Evolutionary conservation across 163 green algal species (phyloP).

Genomic region (Chlamydomonas reinhardtii): DNA sequence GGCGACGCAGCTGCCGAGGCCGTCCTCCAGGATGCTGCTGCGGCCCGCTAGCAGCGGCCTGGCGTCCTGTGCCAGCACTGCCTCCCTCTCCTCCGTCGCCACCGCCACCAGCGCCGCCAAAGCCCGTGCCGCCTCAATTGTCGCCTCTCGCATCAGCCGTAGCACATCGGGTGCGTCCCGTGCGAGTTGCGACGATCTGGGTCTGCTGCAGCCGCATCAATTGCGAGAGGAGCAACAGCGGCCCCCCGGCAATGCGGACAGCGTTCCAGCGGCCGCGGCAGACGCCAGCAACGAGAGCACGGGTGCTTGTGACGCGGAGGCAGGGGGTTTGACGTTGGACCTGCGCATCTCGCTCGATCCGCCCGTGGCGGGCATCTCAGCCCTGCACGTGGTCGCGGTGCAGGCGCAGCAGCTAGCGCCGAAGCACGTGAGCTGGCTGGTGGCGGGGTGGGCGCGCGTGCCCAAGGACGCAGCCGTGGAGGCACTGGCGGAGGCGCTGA

Average conservation of each 20-base stretch:
- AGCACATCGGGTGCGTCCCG: background rate
- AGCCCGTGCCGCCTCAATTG: background rate
- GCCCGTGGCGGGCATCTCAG: background rate
- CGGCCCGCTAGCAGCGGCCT: background rate
- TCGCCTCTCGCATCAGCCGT: background rate
- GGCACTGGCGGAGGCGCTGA: no score
- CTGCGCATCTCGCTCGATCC: background rate
- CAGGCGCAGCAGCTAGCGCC: background rate
- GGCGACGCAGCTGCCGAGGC: no score
- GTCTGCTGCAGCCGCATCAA: no score
- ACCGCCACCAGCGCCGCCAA: background rate
- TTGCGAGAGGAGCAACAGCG: background rate
- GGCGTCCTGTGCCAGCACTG: background rate
- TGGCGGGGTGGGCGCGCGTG: background rate
- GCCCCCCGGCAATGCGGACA: background rate
- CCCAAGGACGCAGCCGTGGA: background rate
- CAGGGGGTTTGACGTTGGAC: background rate
- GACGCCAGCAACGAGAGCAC: no score
- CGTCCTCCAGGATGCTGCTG: no score
- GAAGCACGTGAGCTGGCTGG: background rate
- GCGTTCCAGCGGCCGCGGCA: no score
- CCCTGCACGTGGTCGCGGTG: constrained; percentile 10
- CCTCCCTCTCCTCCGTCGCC: background rate
- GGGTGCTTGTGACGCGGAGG: no score
- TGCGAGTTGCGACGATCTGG: background rate